Percentiles rank a stretch among this genome's conserved stretches.
phyloP scores from a whole-genome alignment of 2,329 filamentous ascomycete species.

The Colletotrichum somersetense region DNA sequence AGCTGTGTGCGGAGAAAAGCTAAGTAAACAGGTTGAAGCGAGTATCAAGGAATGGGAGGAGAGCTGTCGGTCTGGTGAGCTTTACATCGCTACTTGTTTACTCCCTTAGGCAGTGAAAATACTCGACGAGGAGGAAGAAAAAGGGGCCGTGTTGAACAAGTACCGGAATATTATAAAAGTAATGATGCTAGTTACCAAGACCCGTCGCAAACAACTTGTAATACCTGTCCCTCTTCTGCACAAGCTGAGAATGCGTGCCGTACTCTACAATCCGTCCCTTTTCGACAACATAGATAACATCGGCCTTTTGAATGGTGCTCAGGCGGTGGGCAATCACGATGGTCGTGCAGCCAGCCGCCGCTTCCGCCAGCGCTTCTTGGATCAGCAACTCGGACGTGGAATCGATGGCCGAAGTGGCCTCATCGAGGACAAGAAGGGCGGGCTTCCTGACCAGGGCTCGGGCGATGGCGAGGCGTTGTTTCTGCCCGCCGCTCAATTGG shows the following conservation, averaged over 20 bases:
- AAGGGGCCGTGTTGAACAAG: too few species aligned
- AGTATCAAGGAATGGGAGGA: too few species aligned
- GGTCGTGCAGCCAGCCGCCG: slow-evolving; percentile 12
- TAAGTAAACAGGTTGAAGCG: too few species aligned
- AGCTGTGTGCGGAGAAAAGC: too few species aligned
- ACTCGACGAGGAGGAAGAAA: too few species aligned
- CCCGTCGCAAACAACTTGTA: slow-evolving; percentile 5
- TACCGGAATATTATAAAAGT: too few species aligned
- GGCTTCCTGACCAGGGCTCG: slow-evolving; percentile 72
- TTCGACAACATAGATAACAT: slow-evolving; percentile 58
- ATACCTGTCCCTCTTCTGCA: slow-evolving; percentile 7
- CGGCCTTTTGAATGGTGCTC: slow-evolving; percentile 56
- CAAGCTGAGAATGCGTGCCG: slow-evolving; percentile 55
- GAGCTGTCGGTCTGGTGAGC: too few species aligned
- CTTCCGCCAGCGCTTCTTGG: slow-evolving; percentile 60
- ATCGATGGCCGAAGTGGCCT: slow-evolving; percentile 76
- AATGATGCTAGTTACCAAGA: too few species aligned
- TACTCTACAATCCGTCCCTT: slow-evolving; percentile 55
- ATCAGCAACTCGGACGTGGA: slow-evolving; percentile 68
- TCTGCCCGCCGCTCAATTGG: slow-evolving; percentile 78
- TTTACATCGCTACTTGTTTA: too few species aligned
- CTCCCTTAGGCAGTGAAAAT: too few species aligned
- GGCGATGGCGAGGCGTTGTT: slow-evolving; percentile 74
- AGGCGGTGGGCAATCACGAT: slow-evolving; percentile 58
- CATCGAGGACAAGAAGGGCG: slow-evolving; percentile 74